A percentile compares a stretch with the other conserved stretches of the same genome.
Evolutionary conservation across 2,329 filamentous ascomycete species (phyloP).

Genomic region (Pseudogymnoascus sp.): DNA sequence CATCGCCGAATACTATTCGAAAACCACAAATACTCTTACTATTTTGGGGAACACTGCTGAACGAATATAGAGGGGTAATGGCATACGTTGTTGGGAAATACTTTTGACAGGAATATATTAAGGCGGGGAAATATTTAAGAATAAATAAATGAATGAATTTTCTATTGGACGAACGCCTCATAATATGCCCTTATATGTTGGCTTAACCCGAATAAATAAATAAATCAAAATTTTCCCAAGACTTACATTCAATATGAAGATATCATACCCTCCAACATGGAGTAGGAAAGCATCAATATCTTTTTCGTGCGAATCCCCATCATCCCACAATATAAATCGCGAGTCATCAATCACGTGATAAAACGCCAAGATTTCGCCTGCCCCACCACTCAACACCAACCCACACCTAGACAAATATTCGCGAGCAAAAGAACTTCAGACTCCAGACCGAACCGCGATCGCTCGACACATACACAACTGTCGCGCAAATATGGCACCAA

Average conservation of each 20-base stretch:
- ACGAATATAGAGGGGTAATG: neutral
- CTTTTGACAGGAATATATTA: neutral
- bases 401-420: conserved; percentile 10
- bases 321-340: neutral
- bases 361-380: conserved; percentile 10
- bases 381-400: conserved; percentile 9
- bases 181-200: neutral
- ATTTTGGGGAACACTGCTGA: too few relatives aligned
- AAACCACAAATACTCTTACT: too few relatives aligned
- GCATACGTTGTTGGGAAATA: neutral
- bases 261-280: neutral
- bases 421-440: conserved; percentile 10
- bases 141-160: neutral
- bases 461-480: conserved; percentile 13
- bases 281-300: neutral
- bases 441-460: neutral
- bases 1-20: too few relatives aligned
- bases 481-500: conserved; percentile 40
- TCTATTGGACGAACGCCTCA: neutral
- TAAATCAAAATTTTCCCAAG: neutral
- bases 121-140: neutral
- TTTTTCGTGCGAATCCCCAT: neutral
- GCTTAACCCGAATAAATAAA: neutral
- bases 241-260: neutral
- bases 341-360: neutral